Conservation (phyloP, 2,329 filamentous ascomycete species). For the Fusarium oligoseptatum region DNA sequence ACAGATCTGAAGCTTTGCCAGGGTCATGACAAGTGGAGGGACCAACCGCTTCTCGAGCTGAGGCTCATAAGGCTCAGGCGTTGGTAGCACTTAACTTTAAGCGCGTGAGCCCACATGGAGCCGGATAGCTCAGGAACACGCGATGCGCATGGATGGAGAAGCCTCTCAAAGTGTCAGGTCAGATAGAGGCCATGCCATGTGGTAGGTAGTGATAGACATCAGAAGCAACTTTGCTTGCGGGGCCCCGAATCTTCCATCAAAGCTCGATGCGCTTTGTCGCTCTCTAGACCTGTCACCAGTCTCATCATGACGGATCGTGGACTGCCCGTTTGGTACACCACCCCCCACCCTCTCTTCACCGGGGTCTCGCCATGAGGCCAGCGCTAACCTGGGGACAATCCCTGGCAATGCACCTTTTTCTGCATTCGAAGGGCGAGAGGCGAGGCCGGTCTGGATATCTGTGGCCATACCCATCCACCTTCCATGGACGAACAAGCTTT, state of each 20-base stretch:
- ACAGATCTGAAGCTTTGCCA: slow-evolving; percentile 6
- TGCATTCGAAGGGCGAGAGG: slow-evolving; percentile 17
- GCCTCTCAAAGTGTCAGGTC: neutral
- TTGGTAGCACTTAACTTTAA: neutral
- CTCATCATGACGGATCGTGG: slow-evolving; percentile 1
- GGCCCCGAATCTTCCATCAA: slow-evolving; percentile 1
- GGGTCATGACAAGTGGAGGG: neutral
- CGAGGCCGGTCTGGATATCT: slow-evolving; percentile 1
- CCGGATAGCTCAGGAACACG: slow-evolving; percentile 2
- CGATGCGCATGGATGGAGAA: neutral
- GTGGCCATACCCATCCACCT: slow-evolving; percentile 3
- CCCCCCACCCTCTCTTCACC: slow-evolving; percentile 27
- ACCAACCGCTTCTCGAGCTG: neutral
- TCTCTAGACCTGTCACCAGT: neutral
- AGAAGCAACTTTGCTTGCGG: slow-evolving; percentile 1
- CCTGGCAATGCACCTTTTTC: slow-evolving; percentile 18
- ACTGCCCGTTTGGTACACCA: slow-evolving; percentile 10
- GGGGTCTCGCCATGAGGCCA: slow-evolving; percentile 20
- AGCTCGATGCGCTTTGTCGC: neutral
- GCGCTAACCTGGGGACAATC: slow-evolving; percentile 17
- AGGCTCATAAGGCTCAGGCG: slow-evolving; percentile 5
- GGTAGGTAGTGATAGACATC: neutral
- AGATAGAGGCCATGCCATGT: neutral
- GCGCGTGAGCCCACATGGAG: slow-evolving; percentile 2
- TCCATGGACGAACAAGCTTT: neutral